Evolutionary conservation across 192 early-diverging fungal genomes (phyloP), one percentile per base, ranked within the genome.

Genomic region (Mortierella alpina): DNA sequence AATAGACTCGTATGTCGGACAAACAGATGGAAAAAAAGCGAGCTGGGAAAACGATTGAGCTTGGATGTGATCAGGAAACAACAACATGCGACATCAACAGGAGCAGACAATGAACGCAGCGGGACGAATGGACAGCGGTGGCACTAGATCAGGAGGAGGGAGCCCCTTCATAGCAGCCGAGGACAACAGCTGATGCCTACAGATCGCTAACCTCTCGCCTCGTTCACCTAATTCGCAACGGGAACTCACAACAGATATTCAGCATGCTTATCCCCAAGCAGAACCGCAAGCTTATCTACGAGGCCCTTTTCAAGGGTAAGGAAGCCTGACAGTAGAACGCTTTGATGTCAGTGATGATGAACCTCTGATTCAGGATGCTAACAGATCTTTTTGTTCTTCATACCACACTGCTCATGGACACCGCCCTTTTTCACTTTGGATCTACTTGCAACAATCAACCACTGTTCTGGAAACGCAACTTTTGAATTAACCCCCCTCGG

Each of bases 201-300:
- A 55, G 66, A 56, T 57, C 56, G 17, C 56, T 68, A 68, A 68
- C 67, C 14, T 59, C 46, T 59, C 40, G 51, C 63, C 31, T 52
- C 51, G 20, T 18, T 49, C 60, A 22, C 59, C 48, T 45, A 41
- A 44, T 47, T 50, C n/a, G 52, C 49, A 20, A 52, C 22, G 39
- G 22, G 51, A 52, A 49, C 31, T 49, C 22, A 9, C 7, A 55
- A 41, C 70, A 80, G 69, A 72, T 80, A 80, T 80, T 63, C 75
- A 95, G 84, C 86, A 99, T 99, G 97, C 93, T 96, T 84, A 97
- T 99, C 89, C 92, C 95, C 80, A 96, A 95, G 88, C 86, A 94
- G 86, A 97, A 99, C 93, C 91, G 96, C 86, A 97, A 96, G 93
- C 81, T 85, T 85, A 96, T 98, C 89, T 96, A 96, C 94, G 93